These are phyloP conservation scores for Hypocrella siamensis DNA, from an alignment of 2,329 filamentous ascomycete species.

Conservation along the genomic window DNA sequence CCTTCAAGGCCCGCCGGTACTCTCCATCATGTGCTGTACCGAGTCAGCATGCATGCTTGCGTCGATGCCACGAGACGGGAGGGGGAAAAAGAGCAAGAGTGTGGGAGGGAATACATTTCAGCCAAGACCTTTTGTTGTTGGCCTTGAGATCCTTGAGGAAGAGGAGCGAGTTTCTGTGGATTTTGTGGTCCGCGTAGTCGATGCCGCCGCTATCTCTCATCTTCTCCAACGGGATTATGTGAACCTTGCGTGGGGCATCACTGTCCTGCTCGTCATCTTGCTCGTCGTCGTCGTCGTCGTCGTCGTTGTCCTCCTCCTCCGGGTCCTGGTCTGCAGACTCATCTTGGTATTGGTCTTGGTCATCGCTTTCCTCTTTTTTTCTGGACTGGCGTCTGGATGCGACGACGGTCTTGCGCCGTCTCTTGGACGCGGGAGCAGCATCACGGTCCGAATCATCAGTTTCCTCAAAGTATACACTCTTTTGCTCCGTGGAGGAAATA, in stretches of 20 bases:
- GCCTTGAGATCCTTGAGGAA: slow-evolving; percentile 43
- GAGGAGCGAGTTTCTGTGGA: slow-evolving; percentile 42
- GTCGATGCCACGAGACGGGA: too few relatives aligned
- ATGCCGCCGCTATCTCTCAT: slow-evolving; percentile 17
- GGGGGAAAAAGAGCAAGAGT: too few relatives aligned
- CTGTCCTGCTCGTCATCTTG: slow-evolving; percentile 22
- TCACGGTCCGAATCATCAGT: slow-evolving; percentile 3
- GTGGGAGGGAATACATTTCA: slow-evolving; percentile 44
- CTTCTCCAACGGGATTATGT: slow-evolving; percentile 19
- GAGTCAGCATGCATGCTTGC: neutral
- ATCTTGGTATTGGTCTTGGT: slow-evolving; percentile 9
- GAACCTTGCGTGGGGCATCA: slow-evolving; percentile 17
- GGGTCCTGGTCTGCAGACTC: slow-evolving; percentile 12
- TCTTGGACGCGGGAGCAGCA: slow-evolving; percentile 9
- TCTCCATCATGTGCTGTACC: slow-evolving; percentile 58
- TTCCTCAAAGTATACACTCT: slow-evolving; percentile 35
- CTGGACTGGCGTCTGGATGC: too few relatives aligned
- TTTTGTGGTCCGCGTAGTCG: slow-evolving; percentile 32
- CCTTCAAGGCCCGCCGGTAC: slow-evolving; percentile 61
- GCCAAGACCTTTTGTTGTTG: slow-evolving; percentile 43
- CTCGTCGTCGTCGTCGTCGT: slow-evolving; percentile 15
- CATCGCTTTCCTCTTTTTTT: slow-evolving; percentile 4
- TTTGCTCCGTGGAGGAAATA: slow-evolving; percentile 26
- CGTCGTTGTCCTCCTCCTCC: slow-evolving; percentile 8
- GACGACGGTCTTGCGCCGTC: slow-evolving; percentile 13